Evolutionary conservation across 129 eudicot species (phyloP).

Genomic region (Escallonia herrerae): DNA sequence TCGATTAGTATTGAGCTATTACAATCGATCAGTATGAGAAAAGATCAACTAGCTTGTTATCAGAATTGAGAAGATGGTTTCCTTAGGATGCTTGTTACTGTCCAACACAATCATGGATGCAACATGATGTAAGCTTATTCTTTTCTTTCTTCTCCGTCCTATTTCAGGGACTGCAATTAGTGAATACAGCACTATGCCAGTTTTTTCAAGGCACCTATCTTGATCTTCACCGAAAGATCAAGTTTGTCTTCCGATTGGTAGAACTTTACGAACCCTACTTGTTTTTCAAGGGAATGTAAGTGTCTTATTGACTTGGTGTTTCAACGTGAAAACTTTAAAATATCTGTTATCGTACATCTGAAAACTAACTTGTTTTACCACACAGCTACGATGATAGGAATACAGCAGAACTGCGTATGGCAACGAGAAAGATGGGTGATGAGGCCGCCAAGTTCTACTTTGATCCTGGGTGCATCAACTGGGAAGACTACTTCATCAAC

Average conservation of each 20-base stretch:
- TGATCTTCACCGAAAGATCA: constrained; percentile 50
- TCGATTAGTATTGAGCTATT: too few relatives aligned
- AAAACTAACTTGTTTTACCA: not conserved
- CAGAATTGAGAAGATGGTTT: too few relatives aligned
- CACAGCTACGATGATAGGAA: constrained; percentile 76
- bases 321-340: too few relatives aligned
- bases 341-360: not conserved
- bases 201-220: constrained; percentile 39
- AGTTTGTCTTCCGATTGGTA: constrained; percentile 46
- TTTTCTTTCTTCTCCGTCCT: not conserved
- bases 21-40: too few relatives aligned
- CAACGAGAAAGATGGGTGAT: constrained; percentile 30
- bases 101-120: too few relatives aligned
- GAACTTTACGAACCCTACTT: constrained; percentile 80
- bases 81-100: too few relatives aligned
- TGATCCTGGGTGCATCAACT: constrained; percentile 63
- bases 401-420: constrained; percentile 62
- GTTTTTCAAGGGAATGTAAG: constrained; percentile 85
- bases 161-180: constrained; percentile 42
- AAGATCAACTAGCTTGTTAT: too few relatives aligned
- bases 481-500: constrained; percentile 68
- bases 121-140: too few relatives aligned
- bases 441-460: constrained; percentile 57
- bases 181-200: constrained; percentile 59
- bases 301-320: not conserved